Base-by-base conservation (phyloP, 495 filamentous ascomycete species). In the Penicillium egyptiacum region DNA sequence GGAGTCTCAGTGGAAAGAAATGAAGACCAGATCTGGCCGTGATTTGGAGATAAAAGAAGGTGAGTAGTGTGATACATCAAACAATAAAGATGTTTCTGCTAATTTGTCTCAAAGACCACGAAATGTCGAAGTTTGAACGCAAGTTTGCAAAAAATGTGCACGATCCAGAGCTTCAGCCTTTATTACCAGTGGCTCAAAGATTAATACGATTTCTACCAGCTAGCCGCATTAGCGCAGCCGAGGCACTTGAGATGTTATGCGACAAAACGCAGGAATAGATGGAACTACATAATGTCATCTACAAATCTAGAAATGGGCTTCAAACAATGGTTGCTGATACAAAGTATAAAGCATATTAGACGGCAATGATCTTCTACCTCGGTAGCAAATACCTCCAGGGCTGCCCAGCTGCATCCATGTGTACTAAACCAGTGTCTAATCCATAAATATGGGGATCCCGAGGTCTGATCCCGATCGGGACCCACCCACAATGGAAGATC, bases 1-100 rank as follows among this genome's bases (percentile, higher is more conserved):
- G 61, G 43, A 67, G 52, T 41, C 56, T 42, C 41, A 57, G 33
- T 68, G 57, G 59, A 19, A 55, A 44, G 48, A 44, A 48, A 65
- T 65, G 54, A 7, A 20, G 40, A 51, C 14, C 25, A 51, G 5
- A 0, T 55, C 54, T 53, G 42, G 31, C 3, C 46, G 55, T 54
- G 41, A 61, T 64, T 17, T 62, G 23, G 40, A 41, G 1, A 6
- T 60, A 37, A 42, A 61, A 44, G 42, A 65, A 54, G 56, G 56
- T 60, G 58, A 60, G 16, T 14, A 40, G 54, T 17, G 7, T 25
- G 39, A 47, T 41, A 12, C 26, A 37, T 14, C 5, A 1, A 8
- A 33, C 4, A 35, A 35, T 0, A 14, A 5, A 33, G 30, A 33
- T 12, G 10, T 33, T 14, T 14, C 53, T 45, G 44, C 54, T 61